Evolutionary conservation across 192 early-diverging fungal species (phyloP).

Genomic region (Podila epicladia): DNA sequence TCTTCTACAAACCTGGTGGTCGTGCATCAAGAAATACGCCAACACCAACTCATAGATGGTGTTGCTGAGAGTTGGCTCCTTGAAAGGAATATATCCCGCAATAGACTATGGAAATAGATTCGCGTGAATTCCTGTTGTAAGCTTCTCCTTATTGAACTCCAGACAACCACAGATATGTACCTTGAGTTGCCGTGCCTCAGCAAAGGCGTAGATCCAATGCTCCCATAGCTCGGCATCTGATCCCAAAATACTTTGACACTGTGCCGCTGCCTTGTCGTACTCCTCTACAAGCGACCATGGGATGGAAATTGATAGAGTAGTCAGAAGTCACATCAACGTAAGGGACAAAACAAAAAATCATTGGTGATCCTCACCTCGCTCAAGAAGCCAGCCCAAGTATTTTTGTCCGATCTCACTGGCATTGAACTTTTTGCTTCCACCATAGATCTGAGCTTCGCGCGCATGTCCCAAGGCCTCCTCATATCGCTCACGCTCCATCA

Average conservation of each 20-base stretch:
- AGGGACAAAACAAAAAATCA: neutral
- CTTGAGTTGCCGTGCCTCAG: slow-evolving; percentile 77
- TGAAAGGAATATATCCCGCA: slow-evolving; percentile 79
- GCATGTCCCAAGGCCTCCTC: slow-evolving; percentile 80
- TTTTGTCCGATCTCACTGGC: slow-evolving; percentile 85
- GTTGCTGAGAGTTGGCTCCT: slow-evolving; percentile 75
- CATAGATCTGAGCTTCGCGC: slow-evolving; percentile 63
- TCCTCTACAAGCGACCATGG: slow-evolving; percentile 44
- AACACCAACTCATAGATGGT: slow-evolving; percentile 92
- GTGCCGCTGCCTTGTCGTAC: slow-evolving; percentile 73
- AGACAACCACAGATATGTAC: slow-evolving; percentile 25
- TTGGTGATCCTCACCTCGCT: slow-evolving; percentile 56
- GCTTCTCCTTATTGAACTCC: neutral
- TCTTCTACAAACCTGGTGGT: slow-evolving; percentile 61
- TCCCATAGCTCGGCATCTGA: slow-evolving; percentile 85
- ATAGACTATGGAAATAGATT: slow-evolving; percentile 58
- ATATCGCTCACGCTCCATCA: slow-evolving; percentile 82
- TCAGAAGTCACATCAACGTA: neutral
- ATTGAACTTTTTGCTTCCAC: slow-evolving; percentile 67
- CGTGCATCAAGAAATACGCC: slow-evolving; percentile 70
- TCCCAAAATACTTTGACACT: slow-evolving; percentile 80
- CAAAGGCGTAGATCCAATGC: slow-evolving; percentile 90
- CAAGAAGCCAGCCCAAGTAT: slow-evolving; percentile 81
- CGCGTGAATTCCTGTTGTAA: no score
- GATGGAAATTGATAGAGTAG: slow-evolving; percentile 22